Base-by-base conservation (phyloP, 495 filamentous ascomycete genomes). In the Penicillium riverlandense region DNA sequence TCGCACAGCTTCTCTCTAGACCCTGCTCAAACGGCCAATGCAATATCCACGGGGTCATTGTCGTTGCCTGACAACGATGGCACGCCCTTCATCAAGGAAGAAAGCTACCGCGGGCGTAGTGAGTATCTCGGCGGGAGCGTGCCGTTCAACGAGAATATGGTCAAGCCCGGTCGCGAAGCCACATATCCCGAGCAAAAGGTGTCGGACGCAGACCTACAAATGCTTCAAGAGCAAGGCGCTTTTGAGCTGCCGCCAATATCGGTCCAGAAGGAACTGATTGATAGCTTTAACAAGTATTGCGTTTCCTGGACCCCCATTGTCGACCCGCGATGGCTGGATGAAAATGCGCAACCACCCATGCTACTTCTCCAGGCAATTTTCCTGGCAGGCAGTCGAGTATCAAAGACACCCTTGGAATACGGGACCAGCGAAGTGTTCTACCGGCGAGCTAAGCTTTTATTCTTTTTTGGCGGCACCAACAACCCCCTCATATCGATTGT, bases 71-170 rank as follows among this genome's bases (percentile, higher is more conserved):
- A 35, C 4, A 46, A 38, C 12, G 40, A 53, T 53, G 55, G 41
- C 16, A 54, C 55, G 37, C 42, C 57, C 0, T 46, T 48, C 34
- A 53, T 61, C 28, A 61, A 61, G 35, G 52, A 61, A 35, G 57
- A 61, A 48, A 61, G 54, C 47, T 61, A 58, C 38, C 57, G 57
- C 29, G 57, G 57, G 11, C 54, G 57, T n/a, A 43, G 54, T 31
- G 57, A 61, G 43, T 61, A 61, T 35, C 32, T 61, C 16, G 57
- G 54, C 22, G 54, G 57, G 29, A 60, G 51, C 29, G 57, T 60
- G n/a, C 57, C 54, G 16, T 61, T 61, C 22, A 55, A 61, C 37
- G 57, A 61, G 46, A 61, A 61, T 38, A 61, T 61, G 57, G 57
- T 61, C 31, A 60, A 50, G 34, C 57, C 57, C 8, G 57, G 54